A percentile compares a stretch with the other conserved stretches of the same genome.
phyloP scores from a whole-genome alignment of 768 basidiomycete species.

The Hygrocybe coccinea region DNA sequence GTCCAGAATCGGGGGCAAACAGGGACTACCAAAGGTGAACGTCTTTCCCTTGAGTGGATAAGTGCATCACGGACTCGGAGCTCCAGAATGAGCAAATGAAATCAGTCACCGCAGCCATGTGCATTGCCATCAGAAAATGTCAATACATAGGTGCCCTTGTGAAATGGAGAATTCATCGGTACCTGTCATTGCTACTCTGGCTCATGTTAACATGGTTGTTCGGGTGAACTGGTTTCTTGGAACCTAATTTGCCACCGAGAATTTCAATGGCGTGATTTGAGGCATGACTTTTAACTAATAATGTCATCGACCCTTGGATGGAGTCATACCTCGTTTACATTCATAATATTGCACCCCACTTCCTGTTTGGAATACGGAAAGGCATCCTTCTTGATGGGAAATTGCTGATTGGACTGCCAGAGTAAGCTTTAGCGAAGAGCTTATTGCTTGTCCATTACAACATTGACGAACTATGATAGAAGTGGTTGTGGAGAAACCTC shows the following conservation, averaged over 20 bases:
- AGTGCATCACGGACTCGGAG: slow-evolving; percentile 80
- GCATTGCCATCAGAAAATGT: slow-evolving; percentile 84
- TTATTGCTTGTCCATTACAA: slow-evolving; percentile 19
- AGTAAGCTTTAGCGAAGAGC: background rate
- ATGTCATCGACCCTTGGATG: background rate
- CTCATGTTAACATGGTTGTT: slow-evolving; percentile 99
- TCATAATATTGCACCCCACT: too few species aligned
- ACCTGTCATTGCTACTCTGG: slow-evolving; percentile 98
- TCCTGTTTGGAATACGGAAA: too few species aligned
- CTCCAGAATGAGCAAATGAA: slow-evolving; percentile 75
- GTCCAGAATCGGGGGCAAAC: too few species aligned
- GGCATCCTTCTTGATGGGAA: slow-evolving; percentile 84
- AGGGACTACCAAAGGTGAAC: too few species aligned
- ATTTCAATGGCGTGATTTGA: slow-evolving; percentile 97
- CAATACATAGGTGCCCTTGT: background rate
- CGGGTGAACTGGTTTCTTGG: slow-evolving; percentile 95
- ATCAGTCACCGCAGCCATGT: slow-evolving; percentile 92
- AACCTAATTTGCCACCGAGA: slow-evolving; percentile 90
- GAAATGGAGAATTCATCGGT: slow-evolving; percentile 27
- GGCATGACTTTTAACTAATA: background rate
- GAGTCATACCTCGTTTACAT: too few species aligned
- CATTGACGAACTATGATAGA: slow-evolving; percentile 14
- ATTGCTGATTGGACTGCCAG: slow-evolving; percentile 44
- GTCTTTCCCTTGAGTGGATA: too few species aligned
- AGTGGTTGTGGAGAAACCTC: slow-evolving; percentile 31